Evolutionary conservation across 2,329 filamentous ascomycete species (phyloP).

Genomic region (Phialemoniopsis sp.): DNA sequence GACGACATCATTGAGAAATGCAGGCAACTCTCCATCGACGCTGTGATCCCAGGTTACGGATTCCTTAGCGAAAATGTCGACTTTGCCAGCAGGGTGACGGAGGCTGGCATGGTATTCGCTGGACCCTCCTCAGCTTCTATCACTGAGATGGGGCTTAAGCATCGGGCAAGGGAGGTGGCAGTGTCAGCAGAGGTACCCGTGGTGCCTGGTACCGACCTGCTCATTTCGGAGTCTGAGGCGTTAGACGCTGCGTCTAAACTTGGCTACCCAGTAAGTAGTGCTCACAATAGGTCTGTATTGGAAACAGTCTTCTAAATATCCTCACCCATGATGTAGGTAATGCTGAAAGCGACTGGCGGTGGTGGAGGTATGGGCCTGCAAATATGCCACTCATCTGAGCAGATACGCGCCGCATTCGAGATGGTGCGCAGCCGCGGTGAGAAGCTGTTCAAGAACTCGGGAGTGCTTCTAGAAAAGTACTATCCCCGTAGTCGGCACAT

Average conservation of each 20-base stretch:
- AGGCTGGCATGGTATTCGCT: too few relatives aligned
- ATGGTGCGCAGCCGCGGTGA: conserved; percentile 54
- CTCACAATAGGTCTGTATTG: too few relatives aligned
- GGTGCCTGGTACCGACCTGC: conserved; percentile 26
- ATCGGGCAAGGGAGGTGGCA: conserved; percentile 4
- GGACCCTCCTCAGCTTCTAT: conserved; percentile 2
- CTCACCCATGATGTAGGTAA: too few relatives aligned
- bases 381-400: conserved; percentile 44
- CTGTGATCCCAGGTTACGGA: conserved; percentile 7
- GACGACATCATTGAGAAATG: conserved; percentile 11
- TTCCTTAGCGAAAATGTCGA: conserved; percentile 6
- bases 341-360: conserved; percentile 56
- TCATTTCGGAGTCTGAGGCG: conserved; percentile 39
- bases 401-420: too few relatives aligned
- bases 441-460: conserved; percentile 56
- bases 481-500: conserved; percentile 60
- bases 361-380: conserved; percentile 64
- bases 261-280: conserved; percentile 37
- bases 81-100: conserved; percentile 1
- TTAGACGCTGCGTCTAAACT: conserved; percentile 33
- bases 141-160: conserved; percentile 6
- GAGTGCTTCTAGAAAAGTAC: conserved; percentile 61
- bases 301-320: too few relatives aligned
- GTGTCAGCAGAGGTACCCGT: conserved; percentile 35
- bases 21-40: neutral